These are phyloP conservation scores for Microdochium nivale DNA, from an alignment of 2,329 filamentous ascomycete genomes.

Conservation along the genomic window DNA sequence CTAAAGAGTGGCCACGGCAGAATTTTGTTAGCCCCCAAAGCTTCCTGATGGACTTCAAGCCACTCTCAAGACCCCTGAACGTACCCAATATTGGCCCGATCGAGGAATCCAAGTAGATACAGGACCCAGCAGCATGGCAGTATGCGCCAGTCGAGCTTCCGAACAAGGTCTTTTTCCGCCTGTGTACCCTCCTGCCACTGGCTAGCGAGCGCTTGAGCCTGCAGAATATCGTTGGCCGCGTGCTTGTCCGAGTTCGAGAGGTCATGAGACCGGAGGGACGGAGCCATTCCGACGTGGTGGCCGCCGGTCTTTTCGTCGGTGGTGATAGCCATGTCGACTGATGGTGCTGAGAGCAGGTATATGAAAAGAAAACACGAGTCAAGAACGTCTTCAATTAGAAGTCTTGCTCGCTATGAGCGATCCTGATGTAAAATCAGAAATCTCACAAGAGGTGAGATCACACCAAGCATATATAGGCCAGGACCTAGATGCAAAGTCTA, in stretches of 20 bases:
- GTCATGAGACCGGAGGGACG: background rate
- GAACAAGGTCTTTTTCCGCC: slow-evolving; percentile 2
- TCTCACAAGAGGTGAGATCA: too few relatives aligned
- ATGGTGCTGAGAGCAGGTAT: background rate
- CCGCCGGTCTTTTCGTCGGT: slow-evolving; percentile 5
- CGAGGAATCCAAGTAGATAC: slow-evolving; percentile 8
- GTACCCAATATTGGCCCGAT: slow-evolving; percentile 12
- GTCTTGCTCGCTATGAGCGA: too few relatives aligned
- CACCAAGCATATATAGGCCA: background rate
- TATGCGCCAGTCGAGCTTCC: slow-evolving; percentile 5
- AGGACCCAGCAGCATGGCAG: slow-evolving; percentile 11
- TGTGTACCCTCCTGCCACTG: slow-evolving; percentile 1
- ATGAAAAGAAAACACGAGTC: background rate
- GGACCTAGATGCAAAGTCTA: background rate
- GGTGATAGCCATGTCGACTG: background rate
- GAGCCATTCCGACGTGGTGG: background rate
- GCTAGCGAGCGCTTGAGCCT: slow-evolving; percentile 2
- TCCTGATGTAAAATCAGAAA: too few relatives aligned
- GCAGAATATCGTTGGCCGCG: background rate
- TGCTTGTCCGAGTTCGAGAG: background rate
- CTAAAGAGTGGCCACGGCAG: background rate
- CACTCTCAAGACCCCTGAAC: background rate
- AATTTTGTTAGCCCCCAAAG: too few relatives aligned
- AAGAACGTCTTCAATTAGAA: too few relatives aligned
- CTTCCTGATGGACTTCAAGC: too few relatives aligned